Base-by-base conservation (phyloP, 768 basidiomycete genomes). In the Mycena chlorophos region DNA sequence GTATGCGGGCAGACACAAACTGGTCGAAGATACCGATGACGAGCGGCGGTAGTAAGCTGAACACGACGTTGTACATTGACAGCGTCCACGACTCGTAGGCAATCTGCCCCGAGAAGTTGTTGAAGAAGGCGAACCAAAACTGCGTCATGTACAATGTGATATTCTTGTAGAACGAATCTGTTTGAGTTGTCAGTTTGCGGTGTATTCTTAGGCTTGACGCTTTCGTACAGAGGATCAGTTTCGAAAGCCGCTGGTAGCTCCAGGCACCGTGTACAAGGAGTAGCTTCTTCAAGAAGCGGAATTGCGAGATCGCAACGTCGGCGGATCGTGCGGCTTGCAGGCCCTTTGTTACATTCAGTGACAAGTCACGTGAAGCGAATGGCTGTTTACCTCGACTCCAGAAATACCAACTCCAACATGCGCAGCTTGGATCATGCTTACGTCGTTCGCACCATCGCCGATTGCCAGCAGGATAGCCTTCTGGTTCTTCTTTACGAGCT, bases 91-190 rank as follows among this genome's bases (percentile, higher is more conserved):
- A 97, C 74, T 99, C 97, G 68, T 94, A 95, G 49, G 94, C 91
- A 58, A 98, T 95, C 70, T 98, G 97, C 19, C 97, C 97, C 0
- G 97, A 99, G 76, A 97, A 98, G 66, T 96, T 97, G 79, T 98
- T 99, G 83, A 95, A 92, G 79, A 98, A 96, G 10, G 97, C 97
- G 72, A 85, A 99, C 96, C 95, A 98, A 71, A 98, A 98, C 59
- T 96, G 92, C 22, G 94, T 97, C 92, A 99, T 93, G 71, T 98
- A 98, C 16, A 99, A 79, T 27, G 89, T 88, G 59, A 98, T 98
- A 71, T 99, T 99, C 71, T 99, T 99, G 80, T 98, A 99, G 76
- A 99, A 98, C 1, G 94, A 97, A 73, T 91, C 94, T 97, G 65
- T 28, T 14, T 46, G 16, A 22, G 43, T 23, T 1, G 29, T 67